Evolutionary conservation across 495 filamentous ascomycete genomes (phyloP).

Genomic region (Coniosporium apollinis): DNA sequence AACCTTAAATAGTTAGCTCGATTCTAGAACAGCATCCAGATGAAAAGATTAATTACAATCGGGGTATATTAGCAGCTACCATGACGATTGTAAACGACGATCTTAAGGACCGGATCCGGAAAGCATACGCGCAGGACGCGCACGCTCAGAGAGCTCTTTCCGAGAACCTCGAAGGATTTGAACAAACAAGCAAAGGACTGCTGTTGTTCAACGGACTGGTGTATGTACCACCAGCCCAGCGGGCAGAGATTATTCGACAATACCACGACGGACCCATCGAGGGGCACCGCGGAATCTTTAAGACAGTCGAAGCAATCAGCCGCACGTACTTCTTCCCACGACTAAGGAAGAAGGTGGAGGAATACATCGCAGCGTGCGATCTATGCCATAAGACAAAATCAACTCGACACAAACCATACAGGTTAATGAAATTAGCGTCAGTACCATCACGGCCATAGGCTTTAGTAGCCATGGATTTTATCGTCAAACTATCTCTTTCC

Average conservation of each 20-base stretch:
- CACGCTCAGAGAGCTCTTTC: not conserved
- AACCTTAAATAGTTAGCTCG: too few relatives aligned
- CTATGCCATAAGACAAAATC: slow-evolving; percentile 7
- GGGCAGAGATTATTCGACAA: not conserved
- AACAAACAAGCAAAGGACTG: too few relatives aligned
- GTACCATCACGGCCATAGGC: slow-evolving; percentile 9
- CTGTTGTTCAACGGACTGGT: too few relatives aligned
- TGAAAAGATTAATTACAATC: not conserved
- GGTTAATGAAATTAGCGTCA: slow-evolving; percentile 11
- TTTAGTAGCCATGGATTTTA: slow-evolving; percentile 14
- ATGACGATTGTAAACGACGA: too few relatives aligned
- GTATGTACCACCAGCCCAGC: not conserved
- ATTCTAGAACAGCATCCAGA: not conserved
- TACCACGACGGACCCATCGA: slow-evolving; percentile 1
- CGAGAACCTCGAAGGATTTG: not conserved
- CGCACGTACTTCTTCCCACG: slow-evolving; percentile 5
- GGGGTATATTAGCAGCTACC: not conserved
- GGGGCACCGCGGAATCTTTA: slow-evolving; percentile 4
- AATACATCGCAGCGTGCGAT: slow-evolving; percentile 7
- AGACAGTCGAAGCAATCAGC: slow-evolving; percentile 1
- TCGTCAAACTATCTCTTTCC: slow-evolving; percentile 2
- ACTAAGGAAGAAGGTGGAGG: slow-evolving; percentile 5
- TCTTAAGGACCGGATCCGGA: too few relatives aligned
- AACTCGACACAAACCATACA: slow-evolving; percentile 4
- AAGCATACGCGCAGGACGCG: not conserved